Percentiles rank a stretch among this genome's conserved stretches.
Conservation (phyloP, 148 eudicot species). For the Silene latifolia region DNA sequence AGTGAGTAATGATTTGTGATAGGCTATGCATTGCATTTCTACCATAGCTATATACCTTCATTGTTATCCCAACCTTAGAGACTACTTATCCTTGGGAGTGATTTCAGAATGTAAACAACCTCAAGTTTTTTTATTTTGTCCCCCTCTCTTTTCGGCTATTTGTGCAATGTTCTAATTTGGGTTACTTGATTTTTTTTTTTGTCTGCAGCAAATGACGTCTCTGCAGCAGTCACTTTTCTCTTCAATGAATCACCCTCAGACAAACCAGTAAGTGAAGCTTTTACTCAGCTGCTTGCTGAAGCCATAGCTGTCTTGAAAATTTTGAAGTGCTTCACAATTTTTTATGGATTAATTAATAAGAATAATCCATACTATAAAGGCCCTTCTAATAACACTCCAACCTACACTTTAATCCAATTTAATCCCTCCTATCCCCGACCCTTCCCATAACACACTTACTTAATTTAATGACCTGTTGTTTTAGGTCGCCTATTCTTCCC, state of each 20-base stretch:
- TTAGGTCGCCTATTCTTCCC: too few relatives aligned
- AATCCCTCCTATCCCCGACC: too few relatives aligned
- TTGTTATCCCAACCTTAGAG: neutral
- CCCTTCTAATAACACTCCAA: too few relatives aligned
- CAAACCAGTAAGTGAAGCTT: slow-evolving; percentile 57
- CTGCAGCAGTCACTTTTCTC: slow-evolving; percentile 68
- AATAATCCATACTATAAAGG: too few relatives aligned
- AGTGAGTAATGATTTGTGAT: neutral
- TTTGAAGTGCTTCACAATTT: neutral
- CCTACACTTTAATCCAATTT: too few relatives aligned
- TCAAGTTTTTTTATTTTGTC: neutral
- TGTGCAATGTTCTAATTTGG: neutral
- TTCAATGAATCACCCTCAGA: slow-evolving; percentile 55
- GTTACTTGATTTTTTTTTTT: neutral
- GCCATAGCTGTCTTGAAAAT: neutral
- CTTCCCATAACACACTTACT: too few relatives aligned
- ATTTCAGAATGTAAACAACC: neutral
- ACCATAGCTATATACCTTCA: neutral
- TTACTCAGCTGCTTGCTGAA: slow-evolving; percentile 16
- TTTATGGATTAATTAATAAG: too few relatives aligned
- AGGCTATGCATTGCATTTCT: neutral
- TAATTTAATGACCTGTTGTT: too few relatives aligned
- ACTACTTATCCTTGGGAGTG: neutral
- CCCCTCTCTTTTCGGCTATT: neutral
- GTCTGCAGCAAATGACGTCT: slow-evolving; percentile 70